Evolutionary conservation across 768 basidiomycete genomes (phyloP).

Genomic region (Agaricus blazei): DNA sequence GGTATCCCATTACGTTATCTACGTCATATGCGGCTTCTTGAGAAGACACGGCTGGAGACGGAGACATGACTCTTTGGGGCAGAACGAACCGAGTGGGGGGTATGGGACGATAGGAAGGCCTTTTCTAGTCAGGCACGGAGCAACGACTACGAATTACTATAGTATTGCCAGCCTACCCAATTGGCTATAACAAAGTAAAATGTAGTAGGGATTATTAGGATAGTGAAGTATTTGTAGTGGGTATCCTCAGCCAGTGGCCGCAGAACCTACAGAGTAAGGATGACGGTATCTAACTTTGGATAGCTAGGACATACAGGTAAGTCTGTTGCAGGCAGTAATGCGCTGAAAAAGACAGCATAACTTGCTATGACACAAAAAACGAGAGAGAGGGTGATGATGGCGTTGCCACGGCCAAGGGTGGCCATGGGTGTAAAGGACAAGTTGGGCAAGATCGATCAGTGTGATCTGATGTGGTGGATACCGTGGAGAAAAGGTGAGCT

Average conservation of each 20-base stretch:
- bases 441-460: conserved; percentile 1
- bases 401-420: conserved; percentile 32
- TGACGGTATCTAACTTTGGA: neutral
- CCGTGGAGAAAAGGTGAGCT: conserved; percentile 9
- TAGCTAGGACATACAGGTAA: conserved; percentile 38
- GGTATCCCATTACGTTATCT: neutral
- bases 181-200: conserved; percentile 94
- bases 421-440: conserved; percentile 11
- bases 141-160: conserved; percentile 67
- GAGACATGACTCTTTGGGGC: neutral
- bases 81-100: neutral
- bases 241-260: conserved; percentile 63
- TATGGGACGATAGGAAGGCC: neutral
- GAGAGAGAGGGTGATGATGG: conserved; percentile 39
- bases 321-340: conserved; percentile 51
- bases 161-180: conserved; percentile 99
- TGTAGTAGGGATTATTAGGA: conserved; percentile 76
- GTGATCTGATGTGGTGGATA: conserved; percentile 5
- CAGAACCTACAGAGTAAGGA: conserved; percentile 42
- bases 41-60: neutral
- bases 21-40: neutral
- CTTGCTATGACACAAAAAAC: conserved; percentile 52
- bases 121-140: conserved; percentile 15
- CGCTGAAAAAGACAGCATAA: conserved; percentile 63
- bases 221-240: conserved; percentile 86